Evolutionary conservation across 345 rosid genomes (phyloP).

Genomic region (Boechera retrofracta): DNA sequence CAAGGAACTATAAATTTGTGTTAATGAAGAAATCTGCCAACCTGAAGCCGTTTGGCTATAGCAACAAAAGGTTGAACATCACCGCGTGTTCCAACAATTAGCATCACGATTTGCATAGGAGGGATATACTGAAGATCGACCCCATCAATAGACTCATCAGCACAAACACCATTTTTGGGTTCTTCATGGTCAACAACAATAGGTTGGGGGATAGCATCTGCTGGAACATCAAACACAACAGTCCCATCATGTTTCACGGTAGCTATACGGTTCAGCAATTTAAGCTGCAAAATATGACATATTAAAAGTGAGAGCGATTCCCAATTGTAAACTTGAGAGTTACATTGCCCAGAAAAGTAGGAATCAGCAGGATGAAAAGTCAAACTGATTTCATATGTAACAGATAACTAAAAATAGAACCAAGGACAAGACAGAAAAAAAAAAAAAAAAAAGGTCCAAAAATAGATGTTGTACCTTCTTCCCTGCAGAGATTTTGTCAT

Average conservation of each 20-base stretch:
- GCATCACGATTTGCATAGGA: conserved; percentile 74
- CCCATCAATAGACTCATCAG: conserved; percentile 72
- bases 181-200: conserved; percentile 49
- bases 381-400: neutral
- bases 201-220: conserved; percentile 66
- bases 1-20: neutral
- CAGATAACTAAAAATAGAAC: conserved; percentile 35
- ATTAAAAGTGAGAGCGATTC: conserved; percentile 1
- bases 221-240: conserved; percentile 88
- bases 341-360: neutral
- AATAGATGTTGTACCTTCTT: conserved; percentile 62
- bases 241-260: conserved; percentile 97
- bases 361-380: neutral
- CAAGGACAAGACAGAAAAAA: neutral
- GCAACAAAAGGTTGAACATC: conserved; percentile 95
- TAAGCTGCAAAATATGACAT: conserved; percentile 63
- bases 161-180: conserved; percentile 45
- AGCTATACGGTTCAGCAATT: conserved; percentile 85
- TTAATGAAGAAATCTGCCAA: conserved; percentile 30
- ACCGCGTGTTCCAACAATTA: conserved; percentile 83
- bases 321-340: conserved; percentile 5
- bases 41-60: conserved; percentile 85
- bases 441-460: neutral
- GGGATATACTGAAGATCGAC: conserved; percentile 65
- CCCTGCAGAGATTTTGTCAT: conserved; percentile 70